Evolutionary conservation across 2,329 filamentous ascomycete species (phyloP).

Genomic region (Alternaria sp.): DNA sequence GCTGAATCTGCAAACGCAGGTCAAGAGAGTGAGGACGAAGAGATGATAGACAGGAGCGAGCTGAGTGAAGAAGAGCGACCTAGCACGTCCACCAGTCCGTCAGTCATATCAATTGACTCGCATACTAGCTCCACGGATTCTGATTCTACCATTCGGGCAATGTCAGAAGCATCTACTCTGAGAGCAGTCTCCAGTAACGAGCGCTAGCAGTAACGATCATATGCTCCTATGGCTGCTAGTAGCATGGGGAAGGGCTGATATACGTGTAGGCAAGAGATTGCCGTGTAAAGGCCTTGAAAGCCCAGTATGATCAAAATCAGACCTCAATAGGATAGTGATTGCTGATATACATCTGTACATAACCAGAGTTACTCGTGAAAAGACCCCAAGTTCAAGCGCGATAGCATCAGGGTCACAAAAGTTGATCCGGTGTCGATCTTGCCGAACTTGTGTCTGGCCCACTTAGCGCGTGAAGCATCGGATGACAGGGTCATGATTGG

Average conservation of each 20-base stretch:
- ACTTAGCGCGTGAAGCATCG: not conserved
- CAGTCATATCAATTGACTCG: slow-evolving; percentile 32
- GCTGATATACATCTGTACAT: not conserved
- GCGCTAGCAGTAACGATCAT: slow-evolving; percentile 1
- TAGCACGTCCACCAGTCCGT: slow-evolving; percentile 21
- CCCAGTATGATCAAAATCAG: not conserved
- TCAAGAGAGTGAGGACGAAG: slow-evolving; percentile 17
- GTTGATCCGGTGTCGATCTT: not conserved
- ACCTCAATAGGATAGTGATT: not conserved
- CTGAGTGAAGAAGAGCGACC: slow-evolving; percentile 18
- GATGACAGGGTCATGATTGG: slow-evolving; percentile 13
- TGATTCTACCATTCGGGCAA: slow-evolving; percentile 15
- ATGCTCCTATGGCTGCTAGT: not conserved
- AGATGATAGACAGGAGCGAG: slow-evolving; percentile 16
- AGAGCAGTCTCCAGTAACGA: slow-evolving; percentile 38
- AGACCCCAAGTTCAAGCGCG: not conserved
- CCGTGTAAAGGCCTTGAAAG: not conserved
- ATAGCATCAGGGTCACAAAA: not conserved
- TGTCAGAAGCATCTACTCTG: slow-evolving; percentile 29
- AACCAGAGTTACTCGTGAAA: not conserved
- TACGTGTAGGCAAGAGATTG: not conserved
- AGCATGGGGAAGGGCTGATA: not conserved
- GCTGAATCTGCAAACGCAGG: slow-evolving; percentile 39
- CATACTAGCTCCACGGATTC: slow-evolving; percentile 22
- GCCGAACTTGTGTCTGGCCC: slow-evolving; percentile 8